Conservation (phyloP, 2,329 filamentous ascomycete species). For the Diaporthe citri region DNA sequence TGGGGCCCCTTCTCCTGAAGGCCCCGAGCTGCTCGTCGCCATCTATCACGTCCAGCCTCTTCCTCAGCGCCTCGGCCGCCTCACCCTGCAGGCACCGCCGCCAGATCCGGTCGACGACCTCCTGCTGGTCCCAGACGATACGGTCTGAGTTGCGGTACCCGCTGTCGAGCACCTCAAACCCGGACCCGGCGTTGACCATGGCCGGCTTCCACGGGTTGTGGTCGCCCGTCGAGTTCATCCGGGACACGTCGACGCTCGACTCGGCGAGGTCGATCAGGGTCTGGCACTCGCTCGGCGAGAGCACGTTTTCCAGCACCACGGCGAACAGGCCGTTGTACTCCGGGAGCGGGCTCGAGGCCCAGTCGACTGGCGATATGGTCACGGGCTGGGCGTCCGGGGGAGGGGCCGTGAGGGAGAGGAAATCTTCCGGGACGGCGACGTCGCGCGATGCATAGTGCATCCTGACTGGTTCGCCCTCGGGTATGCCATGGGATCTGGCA, state of each 20-base stretch:
- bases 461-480: constrained; percentile 27
- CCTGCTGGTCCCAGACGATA: constrained; percentile 79
- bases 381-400: constrained; percentile 59
- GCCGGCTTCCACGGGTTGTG: constrained; percentile 73
- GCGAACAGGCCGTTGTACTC: constrained; percentile 69
- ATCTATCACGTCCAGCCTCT: constrained; percentile 54
- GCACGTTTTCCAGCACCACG: constrained; percentile 72
- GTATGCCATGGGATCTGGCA: constrained; percentile 31
- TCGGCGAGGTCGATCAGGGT: constrained; percentile 65
- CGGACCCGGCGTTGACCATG: constrained; percentile 74
- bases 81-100: constrained; percentile 64
- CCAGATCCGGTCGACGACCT: constrained; percentile 74
- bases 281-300: constrained; percentile 73
- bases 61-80: constrained; percentile 56
- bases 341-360: constrained; percentile 60
- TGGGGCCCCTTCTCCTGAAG: constrained; percentile 37
- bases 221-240: not conserved
- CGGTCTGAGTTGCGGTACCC: constrained; percentile 78
- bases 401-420: constrained; percentile 55
- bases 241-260: constrained; percentile 62
- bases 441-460: constrained; percentile 49
- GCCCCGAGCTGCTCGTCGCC: constrained; percentile 50
- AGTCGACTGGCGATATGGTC: constrained; percentile 65
- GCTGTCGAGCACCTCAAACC: constrained; percentile 68
- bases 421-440: constrained; percentile 57